A percentile compares a stretch with the other conserved stretches of the same genome.
Evolutionary conservation across 2,329 filamentous ascomycete genomes (phyloP).

Genomic region (Aspergillus intermedius): DNA sequence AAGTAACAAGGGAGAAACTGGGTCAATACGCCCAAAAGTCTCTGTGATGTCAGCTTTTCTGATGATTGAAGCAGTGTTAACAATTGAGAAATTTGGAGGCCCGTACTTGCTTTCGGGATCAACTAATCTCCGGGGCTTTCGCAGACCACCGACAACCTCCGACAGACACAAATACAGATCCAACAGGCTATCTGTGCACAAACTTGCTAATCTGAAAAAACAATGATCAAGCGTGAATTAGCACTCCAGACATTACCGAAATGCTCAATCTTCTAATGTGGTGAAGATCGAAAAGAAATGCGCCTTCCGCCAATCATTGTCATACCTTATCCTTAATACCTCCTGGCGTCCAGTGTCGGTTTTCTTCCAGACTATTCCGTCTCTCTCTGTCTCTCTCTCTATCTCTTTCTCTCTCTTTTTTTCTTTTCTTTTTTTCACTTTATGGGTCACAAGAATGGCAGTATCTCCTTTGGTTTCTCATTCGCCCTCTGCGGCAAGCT

Average conservation of each 20-base stretch:
- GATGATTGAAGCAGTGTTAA: not conserved
- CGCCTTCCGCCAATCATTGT: not conserved
- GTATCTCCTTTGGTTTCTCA: slow-evolving; percentile 38
- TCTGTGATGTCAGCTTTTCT: not conserved
- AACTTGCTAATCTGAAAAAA: no score
- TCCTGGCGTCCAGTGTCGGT: not conserved
- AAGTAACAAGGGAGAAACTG: not conserved
- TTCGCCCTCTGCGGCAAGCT: slow-evolving; percentile 29
- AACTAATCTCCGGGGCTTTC: slow-evolving; percentile 23
- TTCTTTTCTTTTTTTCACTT: not conserved
- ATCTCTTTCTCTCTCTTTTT: not conserved
- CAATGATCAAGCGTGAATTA: no score
- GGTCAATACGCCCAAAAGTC: not conserved
- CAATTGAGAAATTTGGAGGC: slow-evolving; percentile 24
- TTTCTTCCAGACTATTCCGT: not conserved
- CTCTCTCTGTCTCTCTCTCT: not conserved
- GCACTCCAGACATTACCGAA: no score
- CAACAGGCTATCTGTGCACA: not conserved
- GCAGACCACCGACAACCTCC: not conserved
- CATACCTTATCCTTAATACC: slow-evolving; percentile 1
- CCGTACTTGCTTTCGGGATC: slow-evolving; percentile 16
- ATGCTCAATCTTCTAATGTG: not conserved
- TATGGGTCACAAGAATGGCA: slow-evolving; percentile 23
- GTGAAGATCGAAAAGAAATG: not conserved
- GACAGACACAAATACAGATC: not conserved